These are phyloP conservation scores for Alternaria viburni DNA, from an alignment of 2,329 filamentous ascomycete genomes.

Conservation along the genomic window DNA sequence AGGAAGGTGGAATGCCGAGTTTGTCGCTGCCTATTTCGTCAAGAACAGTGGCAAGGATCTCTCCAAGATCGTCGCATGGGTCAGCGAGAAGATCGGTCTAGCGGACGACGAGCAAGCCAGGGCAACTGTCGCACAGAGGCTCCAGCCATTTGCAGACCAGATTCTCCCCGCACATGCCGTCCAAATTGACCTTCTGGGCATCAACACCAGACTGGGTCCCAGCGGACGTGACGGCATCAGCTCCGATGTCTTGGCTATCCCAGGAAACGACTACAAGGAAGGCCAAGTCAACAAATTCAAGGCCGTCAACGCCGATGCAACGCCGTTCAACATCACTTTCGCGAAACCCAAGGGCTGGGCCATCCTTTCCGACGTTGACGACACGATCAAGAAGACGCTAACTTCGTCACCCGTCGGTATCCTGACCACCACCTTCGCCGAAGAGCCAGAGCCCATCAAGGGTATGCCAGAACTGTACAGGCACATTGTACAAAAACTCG, in stretches of 20 bases:
- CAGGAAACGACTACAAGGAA: conserved; percentile 51
- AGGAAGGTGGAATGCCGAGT: conserved; percentile 77
- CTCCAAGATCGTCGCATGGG: conserved; percentile 70
- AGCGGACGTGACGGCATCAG: conserved; percentile 75
- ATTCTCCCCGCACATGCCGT: conserved; percentile 74
- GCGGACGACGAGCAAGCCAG: conserved; percentile 58
- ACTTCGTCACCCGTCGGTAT: conserved; percentile 83
- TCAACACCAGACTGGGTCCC: conserved; percentile 63
- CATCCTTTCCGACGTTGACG: conserved; percentile 88
- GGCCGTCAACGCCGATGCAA: conserved; percentile 46
- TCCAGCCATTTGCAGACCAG: conserved; percentile 79
- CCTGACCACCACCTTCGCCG: conserved; percentile 81
- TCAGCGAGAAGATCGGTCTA: conserved; percentile 73
- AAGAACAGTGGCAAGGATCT: conserved; percentile 71
- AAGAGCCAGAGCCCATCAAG: conserved; percentile 70
- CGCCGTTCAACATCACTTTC: conserved; percentile 73
- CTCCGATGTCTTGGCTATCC: conserved; percentile 62
- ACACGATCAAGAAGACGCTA: conserved; percentile 91
- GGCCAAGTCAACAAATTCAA: conserved; percentile 39
- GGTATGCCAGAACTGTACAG: conserved; percentile 88
- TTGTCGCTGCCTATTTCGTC: conserved; percentile 81
- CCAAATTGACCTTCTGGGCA: conserved; percentile 63
- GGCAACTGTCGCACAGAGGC: conserved; percentile 67
- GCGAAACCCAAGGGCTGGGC: conserved; percentile 81
- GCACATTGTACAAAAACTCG: conserved; percentile 62